Conservation (phyloP, 495 filamentous ascomycete species). For the Talaromyces adpressus region DNA sequence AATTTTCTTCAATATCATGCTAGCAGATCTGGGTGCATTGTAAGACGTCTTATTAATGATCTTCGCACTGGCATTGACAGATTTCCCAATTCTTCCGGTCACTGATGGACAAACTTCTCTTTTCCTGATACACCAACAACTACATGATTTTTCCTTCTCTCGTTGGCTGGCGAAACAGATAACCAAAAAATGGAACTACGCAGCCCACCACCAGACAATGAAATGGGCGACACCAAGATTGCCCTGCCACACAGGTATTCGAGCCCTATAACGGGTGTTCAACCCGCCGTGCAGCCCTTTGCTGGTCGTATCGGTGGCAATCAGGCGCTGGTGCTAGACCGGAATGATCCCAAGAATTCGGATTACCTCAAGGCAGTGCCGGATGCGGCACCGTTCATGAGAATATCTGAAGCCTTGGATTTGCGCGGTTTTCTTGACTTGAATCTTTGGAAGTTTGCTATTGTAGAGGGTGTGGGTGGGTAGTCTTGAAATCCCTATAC, state of each 20-base stretch:
- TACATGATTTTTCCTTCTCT: background rate
- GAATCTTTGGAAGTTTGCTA: slow-evolving; percentile 39
- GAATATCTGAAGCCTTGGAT: slow-evolving; percentile 28
- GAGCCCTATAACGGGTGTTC: background rate
- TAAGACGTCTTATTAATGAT: background rate
- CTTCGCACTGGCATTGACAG: background rate
- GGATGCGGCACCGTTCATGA: slow-evolving; percentile 38
- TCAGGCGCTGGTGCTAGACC: slow-evolving; percentile 35
- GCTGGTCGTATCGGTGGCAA: slow-evolving; percentile 44
- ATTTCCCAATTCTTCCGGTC: background rate
- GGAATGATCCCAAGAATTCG: slow-evolving; percentile 26
- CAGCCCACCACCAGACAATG: background rate
- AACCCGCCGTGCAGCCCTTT: slow-evolving; percentile 22
- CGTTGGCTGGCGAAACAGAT: background rate
- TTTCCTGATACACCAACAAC: background rate
- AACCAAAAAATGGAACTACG: background rate
- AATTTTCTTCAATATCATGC: background rate
- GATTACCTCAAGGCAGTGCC: slow-evolving; percentile 30
- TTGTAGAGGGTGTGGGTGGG: slow-evolving; percentile 32
- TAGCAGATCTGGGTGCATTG: background rate
- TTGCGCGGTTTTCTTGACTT: slow-evolving; percentile 27
- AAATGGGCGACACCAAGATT: background rate
- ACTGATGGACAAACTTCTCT: background rate
- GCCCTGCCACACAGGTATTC: background rate
- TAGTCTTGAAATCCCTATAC: background rate